Conservation (phyloP, 2,329 filamentous ascomycete species). For the Xylariaceae sp. region DNA sequence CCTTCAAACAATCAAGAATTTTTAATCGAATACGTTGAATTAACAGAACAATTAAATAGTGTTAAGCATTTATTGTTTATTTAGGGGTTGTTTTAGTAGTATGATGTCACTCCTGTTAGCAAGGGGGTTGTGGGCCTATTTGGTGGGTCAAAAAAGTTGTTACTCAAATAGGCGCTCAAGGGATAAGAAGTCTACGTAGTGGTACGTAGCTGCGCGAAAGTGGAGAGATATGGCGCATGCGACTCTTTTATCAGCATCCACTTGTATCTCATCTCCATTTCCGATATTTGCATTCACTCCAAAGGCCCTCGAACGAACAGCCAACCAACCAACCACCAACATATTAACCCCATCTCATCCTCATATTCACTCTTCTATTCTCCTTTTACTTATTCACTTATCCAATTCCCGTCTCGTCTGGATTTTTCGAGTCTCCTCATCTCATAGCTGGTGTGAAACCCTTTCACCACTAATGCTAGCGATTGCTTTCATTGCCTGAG, state of each 20-base stretch:
- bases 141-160: too few species aligned
- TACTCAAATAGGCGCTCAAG: too few species aligned
- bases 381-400: background rate
- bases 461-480: conserved; percentile 14
- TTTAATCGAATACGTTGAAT: too few species aligned
- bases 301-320: conserved; percentile 4
- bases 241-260: conserved; percentile 19
- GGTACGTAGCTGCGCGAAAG: conserved; percentile 2
- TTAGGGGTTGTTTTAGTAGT: too few species aligned
- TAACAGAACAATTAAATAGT: too few species aligned
- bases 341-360: too few species aligned
- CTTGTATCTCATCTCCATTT: conserved; percentile 11
- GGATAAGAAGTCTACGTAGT: too few species aligned
- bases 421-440: too few species aligned
- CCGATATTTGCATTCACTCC: conserved; percentile 15
- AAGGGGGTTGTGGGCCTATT: too few species aligned
- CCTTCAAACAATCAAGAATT: too few species aligned
- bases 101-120: too few species aligned
- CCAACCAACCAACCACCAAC: background rate
- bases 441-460: conserved; percentile 1
- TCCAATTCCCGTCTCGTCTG: background rate
- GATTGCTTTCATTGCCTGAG: conserved; percentile 7
- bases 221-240: conserved; percentile 6
- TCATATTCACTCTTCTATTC: background rate
- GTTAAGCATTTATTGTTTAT: too few species aligned